These are phyloP conservation scores for Botryosphaeria agaves DNA, from an alignment of 2,329 filamentous ascomycete genomes.

Conservation along the genomic window DNA sequence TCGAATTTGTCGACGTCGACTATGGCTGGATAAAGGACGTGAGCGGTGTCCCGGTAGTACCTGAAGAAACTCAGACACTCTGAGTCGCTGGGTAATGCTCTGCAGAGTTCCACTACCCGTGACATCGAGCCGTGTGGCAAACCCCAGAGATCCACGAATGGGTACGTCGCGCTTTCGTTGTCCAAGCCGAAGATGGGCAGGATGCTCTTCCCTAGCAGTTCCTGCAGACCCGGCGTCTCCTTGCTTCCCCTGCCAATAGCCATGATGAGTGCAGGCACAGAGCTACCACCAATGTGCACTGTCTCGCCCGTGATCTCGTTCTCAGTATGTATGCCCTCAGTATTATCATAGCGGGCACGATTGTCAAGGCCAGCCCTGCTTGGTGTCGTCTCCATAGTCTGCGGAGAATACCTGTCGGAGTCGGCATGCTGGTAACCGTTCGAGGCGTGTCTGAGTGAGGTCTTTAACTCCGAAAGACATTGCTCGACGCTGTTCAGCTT, in stretches of 20 bases:
- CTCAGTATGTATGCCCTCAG: conserved; percentile 41
- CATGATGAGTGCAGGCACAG: conserved; percentile 43
- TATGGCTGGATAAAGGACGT: conserved; percentile 43
- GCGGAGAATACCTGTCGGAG: not conserved
- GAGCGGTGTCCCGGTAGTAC: conserved; percentile 39
- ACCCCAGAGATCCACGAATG: conserved; percentile 47
- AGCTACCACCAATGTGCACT: conserved; percentile 43
- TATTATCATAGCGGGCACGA: conserved; percentile 15
- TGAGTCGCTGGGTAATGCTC: conserved; percentile 38
- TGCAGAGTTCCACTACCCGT: conserved; percentile 39
- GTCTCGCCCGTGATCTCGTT: conserved; percentile 43
- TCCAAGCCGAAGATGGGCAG: conserved; percentile 44
- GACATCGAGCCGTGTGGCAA: conserved; percentile 39
- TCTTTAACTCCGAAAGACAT: conserved; percentile 25
- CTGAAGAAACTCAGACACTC: conserved; percentile 41
- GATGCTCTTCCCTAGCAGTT: conserved; percentile 42
- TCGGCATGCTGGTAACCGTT: conserved; percentile 8
- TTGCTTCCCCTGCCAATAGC: conserved; percentile 25
- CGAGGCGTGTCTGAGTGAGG: conserved; percentile 18
- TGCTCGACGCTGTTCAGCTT: conserved; percentile 30
- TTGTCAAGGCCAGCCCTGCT: not conserved
- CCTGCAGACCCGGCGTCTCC: conserved; percentile 35
- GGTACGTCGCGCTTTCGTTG: conserved; percentile 47
- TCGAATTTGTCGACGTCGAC: conserved; percentile 38
- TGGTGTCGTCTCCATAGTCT: not conserved